A percentile compares a stretch with the other conserved stretches of the same genome.
phyloP scores from a whole-genome alignment of 176 grass and related monocot species.

The Saccharum spontaneum region DNA sequence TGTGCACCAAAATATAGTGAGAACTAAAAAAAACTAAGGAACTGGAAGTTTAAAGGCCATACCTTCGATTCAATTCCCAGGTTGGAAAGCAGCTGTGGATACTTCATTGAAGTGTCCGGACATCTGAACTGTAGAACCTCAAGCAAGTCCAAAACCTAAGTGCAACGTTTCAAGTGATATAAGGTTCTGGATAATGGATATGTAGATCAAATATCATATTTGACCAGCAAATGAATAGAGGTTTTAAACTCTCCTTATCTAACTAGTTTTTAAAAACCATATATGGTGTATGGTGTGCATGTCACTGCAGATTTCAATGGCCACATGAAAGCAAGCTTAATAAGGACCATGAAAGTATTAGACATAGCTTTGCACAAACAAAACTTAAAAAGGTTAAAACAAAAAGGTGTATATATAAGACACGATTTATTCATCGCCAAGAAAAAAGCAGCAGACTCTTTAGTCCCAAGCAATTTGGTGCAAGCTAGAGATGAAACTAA shows the following conservation, averaged over 20 bases:
- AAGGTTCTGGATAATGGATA: conserved; percentile 1
- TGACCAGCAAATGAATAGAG: not conserved
- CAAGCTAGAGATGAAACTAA: not conserved
- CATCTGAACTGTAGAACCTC: conserved; percentile 82
- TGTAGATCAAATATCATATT: not conserved
- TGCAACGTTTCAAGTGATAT: conserved; percentile 25
- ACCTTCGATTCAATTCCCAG: conserved; percentile 68
- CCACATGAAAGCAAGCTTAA: not conserved
- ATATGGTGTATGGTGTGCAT: not conserved
- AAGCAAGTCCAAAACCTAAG: conserved; percentile 90
- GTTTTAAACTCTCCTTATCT: not conserved
- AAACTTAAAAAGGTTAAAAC: not conserved
- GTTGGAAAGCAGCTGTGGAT: conserved; percentile 61
- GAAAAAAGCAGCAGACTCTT: not conserved
- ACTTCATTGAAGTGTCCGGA: conserved; percentile 70
- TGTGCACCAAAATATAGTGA: conserved; percentile 35
- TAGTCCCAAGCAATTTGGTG: not conserved
- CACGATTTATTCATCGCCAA: conserved; percentile 10
- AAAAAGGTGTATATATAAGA: not conserved
- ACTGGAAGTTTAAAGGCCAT: not conserved
- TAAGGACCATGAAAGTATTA: not conserved
- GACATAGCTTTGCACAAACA: not conserved
- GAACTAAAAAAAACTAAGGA: conserved; percentile 15
- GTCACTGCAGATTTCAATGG: not conserved
- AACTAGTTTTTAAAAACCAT: conserved; percentile 9